These are phyloP conservation scores for Peziza echinospora DNA, from an alignment of 495 filamentous ascomycete genomes.

Conservation along the genomic window DNA sequence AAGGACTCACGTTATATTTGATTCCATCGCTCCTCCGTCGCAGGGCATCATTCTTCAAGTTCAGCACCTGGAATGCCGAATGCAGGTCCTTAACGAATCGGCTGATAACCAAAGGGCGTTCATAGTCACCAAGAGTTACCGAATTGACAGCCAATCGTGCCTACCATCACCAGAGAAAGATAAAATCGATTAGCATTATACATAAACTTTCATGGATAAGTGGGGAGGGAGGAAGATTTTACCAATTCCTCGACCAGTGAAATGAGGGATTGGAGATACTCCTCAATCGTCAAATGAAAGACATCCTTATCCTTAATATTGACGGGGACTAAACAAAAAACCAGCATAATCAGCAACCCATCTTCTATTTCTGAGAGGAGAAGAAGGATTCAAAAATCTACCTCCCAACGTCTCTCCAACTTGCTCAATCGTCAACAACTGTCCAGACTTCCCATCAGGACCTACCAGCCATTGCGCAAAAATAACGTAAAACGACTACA, in stretches of 20 bases:
- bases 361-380: too few species aligned
- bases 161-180: too few species aligned
- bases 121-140: slow-evolving; percentile 77
- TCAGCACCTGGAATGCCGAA: slow-evolving; percentile 86
- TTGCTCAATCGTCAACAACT: slow-evolving; percentile 70
- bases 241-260: slow-evolving; percentile 75
- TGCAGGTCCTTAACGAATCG: slow-evolving; percentile 88
- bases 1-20: slow-evolving; percentile 86
- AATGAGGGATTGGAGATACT: slow-evolving; percentile 76
- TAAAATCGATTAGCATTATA: background rate
- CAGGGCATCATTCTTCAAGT: slow-evolving; percentile 86
- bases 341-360: too few species aligned
- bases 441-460: background rate
- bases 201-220: background rate
- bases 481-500: slow-evolving; percentile 24
- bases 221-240: slow-evolving; percentile 7
- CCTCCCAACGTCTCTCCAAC: slow-evolving; percentile 55
- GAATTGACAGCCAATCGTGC: slow-evolving; percentile 84
- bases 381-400: slow-evolving; percentile 21
- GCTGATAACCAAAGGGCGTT: slow-evolving; percentile 62
- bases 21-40: slow-evolving; percentile 75
- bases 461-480: slow-evolving; percentile 17
- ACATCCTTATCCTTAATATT: slow-evolving; percentile 76
- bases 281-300: slow-evolving; percentile 91
- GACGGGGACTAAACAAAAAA: slow-evolving; percentile 91